Evolutionary conservation across 202 grass and related monocot genomes (phyloP).

Genomic region (Alloteropsis angusta): DNA sequence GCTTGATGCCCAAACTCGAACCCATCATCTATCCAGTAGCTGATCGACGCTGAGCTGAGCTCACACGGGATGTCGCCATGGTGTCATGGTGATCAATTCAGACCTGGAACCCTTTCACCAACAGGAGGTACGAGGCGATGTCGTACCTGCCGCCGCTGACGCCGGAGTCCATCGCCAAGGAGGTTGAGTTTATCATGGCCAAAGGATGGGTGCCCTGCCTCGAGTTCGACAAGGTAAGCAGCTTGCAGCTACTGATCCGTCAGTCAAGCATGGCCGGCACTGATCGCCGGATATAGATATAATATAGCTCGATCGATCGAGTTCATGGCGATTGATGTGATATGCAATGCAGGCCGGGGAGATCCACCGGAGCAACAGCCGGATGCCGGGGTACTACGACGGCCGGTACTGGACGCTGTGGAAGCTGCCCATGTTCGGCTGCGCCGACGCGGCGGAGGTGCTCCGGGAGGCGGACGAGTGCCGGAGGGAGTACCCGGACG

Average conservation of each 20-base stretch:
- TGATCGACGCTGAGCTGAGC: not conserved
- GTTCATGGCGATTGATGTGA: not conserved
- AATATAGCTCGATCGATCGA: too few species aligned
- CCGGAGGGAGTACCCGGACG: slow-evolving; percentile 44
- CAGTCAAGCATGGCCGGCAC: too few species aligned
- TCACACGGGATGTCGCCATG: not conserved
- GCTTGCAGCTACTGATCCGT: too few species aligned
- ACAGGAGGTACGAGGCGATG: slow-evolving; percentile 51
- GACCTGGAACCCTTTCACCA: slow-evolving; percentile 67
- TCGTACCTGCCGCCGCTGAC: slow-evolving; percentile 56
- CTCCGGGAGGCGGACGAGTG: slow-evolving; percentile 45
- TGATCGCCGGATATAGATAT: too few species aligned
- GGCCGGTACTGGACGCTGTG: slow-evolving; percentile 64
- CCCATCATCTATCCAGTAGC: too few species aligned
- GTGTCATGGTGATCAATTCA: too few species aligned
- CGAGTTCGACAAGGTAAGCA: slow-evolving; percentile 52
- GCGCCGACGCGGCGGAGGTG: slow-evolving; percentile 35
- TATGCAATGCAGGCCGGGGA: slow-evolving; percentile 27
- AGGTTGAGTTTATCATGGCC: slow-evolving; percentile 50
- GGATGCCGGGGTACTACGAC: slow-evolving; percentile 61
- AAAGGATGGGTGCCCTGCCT: slow-evolving; percentile 64
- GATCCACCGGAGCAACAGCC: slow-evolving; percentile 49
- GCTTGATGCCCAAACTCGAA: not conserved
- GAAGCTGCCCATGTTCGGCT: slow-evolving; percentile 80
- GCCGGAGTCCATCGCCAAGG: slow-evolving; percentile 44